phyloP scores from a whole-genome alignment of 257 asterid species.

The Solanum tarapatanum region DNA sequence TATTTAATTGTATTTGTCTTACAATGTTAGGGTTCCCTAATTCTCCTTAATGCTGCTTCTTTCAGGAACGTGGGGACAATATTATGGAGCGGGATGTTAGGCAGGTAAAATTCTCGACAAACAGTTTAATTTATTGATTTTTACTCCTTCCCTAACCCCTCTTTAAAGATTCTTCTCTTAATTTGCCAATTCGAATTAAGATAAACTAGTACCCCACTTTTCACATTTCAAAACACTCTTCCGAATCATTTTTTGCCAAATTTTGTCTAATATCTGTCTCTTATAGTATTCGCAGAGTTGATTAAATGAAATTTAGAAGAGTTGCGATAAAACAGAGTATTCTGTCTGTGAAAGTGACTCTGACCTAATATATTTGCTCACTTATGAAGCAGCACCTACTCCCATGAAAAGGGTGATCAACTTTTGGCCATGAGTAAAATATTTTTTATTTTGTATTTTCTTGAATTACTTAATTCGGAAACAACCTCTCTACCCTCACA shows the following conservation, averaged over 20 bases:
- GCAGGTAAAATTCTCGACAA: constrained; percentile 36
- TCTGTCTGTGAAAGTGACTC: background rate
- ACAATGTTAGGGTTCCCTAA: background rate
- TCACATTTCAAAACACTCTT: background rate
- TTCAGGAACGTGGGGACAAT: constrained; percentile 41
- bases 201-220: background rate
- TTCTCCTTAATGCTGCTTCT: background rate
- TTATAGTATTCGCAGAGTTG: background rate
- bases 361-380: background rate
- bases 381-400: background rate
- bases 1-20: background rate
- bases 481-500: background rate
- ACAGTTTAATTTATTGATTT: background rate
- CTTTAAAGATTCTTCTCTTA: background rate
- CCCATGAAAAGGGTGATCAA: background rate
- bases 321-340: background rate
- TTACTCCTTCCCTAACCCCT: background rate
- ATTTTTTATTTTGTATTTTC: background rate
- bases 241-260: background rate
- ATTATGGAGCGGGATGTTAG: constrained; percentile 63
- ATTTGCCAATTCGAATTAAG: background rate
- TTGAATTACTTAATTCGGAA: background rate
- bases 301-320: background rate
- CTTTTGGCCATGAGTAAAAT: background rate
- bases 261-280: background rate